Evolutionary conservation across 306 rosid species (phyloP), one percentile per base, ranked within the genome.

Genomic region (Psophocarpus tetragonolobus): DNA sequence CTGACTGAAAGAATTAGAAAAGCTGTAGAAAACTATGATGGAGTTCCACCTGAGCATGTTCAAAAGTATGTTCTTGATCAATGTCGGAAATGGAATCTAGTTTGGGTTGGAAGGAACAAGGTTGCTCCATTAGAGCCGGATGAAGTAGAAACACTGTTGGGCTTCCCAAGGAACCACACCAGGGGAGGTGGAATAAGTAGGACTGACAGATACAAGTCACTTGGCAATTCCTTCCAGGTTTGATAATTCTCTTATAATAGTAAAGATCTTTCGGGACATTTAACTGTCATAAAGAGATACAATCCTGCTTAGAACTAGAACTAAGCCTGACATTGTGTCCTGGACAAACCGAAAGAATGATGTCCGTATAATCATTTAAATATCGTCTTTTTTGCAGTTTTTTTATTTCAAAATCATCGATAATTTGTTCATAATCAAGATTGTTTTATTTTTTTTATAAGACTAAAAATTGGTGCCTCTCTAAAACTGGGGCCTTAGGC

Each of bases 191-290:
- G 97, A 71, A 92, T 92, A 36, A 96, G 98, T 75, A 83, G 99
- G 78, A 96, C 97, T 0, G 99, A 96, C 65, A 81, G 99, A 69
- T 96, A 85, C 36, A 96, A 96, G 62, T 96, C 99, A 5, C 97
- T 96, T 4, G 99, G 99, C 15, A 96, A 96, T 81, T 96, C 99
- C 15, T 96, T 96, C 77, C 99, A 95, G 97, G 99, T 92, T 79
- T 17, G 80, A 72, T 69, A 47, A 50, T 39, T 45, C 71, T 17
- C 27, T 36, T 71, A 44, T 44, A 21, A 17, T 3, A 13, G n/a
- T 36, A 20, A 5, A 65, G 45, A 70, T 54, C 48, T 29, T 50
- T 14, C 9, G 3, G 23, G 20, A 72, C 35, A 36, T 42, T 47
- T 71, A 48, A 20, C 35, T n/a, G 70, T 58, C 65, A 45, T 56